These are phyloP conservation scores for Cadophora luteo-olivacea DNA, from an alignment of 2,329 filamentous ascomycete species.

Conservation along the genomic window DNA sequence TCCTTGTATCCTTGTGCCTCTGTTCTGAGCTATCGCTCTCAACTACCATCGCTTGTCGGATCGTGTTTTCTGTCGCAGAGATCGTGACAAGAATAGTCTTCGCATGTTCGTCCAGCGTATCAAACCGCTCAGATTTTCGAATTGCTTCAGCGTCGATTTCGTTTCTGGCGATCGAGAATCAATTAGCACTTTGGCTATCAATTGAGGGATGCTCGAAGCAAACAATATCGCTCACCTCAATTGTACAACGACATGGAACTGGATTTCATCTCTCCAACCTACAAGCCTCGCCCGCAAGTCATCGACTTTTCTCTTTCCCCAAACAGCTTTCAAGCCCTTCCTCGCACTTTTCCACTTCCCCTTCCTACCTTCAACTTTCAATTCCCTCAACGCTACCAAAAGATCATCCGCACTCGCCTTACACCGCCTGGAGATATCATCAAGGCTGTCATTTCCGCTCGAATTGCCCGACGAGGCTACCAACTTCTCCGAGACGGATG, in stretches of 20 bases:
- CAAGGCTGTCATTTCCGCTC: conserved; percentile 10
- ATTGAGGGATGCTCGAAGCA: neutral
- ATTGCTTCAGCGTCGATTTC: neutral
- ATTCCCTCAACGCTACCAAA: neutral
- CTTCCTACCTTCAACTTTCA: conserved; percentile 11
- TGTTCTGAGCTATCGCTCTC: neutral
- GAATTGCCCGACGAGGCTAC: neutral
- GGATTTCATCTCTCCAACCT: neutral
- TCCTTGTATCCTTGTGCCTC: neutral
- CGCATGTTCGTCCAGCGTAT: neutral
- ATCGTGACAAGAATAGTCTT: neutral
- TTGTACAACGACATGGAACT: neutral
- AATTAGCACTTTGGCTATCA: neutral
- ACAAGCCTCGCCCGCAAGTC: neutral
- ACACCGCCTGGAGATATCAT: conserved; percentile 11
- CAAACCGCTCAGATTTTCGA: neutral
- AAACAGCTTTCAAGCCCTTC: conserved; percentile 18
- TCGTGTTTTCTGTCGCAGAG: neutral
- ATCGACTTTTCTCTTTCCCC: conserved; percentile 2
- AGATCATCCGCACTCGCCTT: conserved; percentile 7
- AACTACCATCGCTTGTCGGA: neutral
- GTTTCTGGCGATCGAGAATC: neutral
- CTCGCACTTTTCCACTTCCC: conserved; percentile 17
- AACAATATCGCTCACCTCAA: neutral
- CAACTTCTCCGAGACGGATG: neutral